Percentiles rank a stretch among this genome's conserved stretches.
These are phyloP conservation scores for Ganoderma lingzhi DNA, from an alignment of 1,284 basidiomycete genomes.

Conservation along the genomic window DNA sequence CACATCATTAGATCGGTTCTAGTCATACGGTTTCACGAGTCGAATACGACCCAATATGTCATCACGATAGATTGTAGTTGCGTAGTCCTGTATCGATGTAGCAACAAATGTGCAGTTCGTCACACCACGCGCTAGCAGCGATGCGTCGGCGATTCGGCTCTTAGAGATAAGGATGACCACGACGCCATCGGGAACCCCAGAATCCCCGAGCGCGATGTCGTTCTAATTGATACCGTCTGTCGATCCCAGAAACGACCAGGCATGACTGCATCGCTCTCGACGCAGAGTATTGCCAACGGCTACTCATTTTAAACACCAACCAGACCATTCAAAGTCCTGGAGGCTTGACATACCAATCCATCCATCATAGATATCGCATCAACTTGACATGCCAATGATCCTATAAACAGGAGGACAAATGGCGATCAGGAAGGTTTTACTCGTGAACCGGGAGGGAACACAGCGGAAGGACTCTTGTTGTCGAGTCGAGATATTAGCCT, in stretches of 20 bases:
- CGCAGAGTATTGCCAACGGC: too few species aligned
- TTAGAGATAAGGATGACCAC: not conserved
- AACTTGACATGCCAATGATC: too few species aligned
- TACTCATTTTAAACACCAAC: too few species aligned
- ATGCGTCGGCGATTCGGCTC: not conserved
- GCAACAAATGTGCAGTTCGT: not conserved
- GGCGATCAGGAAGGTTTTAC: too few species aligned
- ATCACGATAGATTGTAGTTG: constrained; percentile 3
- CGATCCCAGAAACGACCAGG: too few species aligned
- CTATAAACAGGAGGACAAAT: too few species aligned
- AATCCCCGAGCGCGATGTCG: too few species aligned
- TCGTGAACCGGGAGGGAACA: not conserved
- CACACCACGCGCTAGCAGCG: not conserved
- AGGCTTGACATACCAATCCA: too few species aligned
- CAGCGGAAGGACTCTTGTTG: not conserved
- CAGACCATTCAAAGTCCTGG: too few species aligned
- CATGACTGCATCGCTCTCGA: too few species aligned
- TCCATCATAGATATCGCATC: too few species aligned
- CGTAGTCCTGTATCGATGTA: constrained; percentile 3
- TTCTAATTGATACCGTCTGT: too few species aligned
- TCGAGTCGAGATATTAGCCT: not conserved
- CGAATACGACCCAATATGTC: not conserved
- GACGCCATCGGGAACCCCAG: not conserved
- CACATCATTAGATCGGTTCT: not conserved
- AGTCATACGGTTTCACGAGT: not conserved